Evolutionary conservation across 2,329 filamentous ascomycete species (phyloP), one percentile per base, ranked within the genome.

Genomic region (Plectosphaerella sp.): DNA sequence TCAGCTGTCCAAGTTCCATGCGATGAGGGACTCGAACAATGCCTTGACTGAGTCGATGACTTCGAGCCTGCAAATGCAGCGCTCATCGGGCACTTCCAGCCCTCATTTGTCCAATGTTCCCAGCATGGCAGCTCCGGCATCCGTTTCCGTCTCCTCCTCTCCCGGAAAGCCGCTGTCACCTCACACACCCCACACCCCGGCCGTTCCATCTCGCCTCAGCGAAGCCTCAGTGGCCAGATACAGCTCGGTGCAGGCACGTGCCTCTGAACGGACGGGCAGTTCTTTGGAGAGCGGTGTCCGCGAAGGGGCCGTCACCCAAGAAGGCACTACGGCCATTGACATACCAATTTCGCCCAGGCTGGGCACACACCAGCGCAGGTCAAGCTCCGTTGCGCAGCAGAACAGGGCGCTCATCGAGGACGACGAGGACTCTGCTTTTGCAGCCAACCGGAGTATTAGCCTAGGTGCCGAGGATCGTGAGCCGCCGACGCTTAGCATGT

Each of bases 21-120:
- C 83, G 53, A 93, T 97, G 89, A 83, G 84, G 58, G 93, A 97
- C 55, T 92, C 90, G 1, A 92, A 96, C 63, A 88, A 90, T 52
- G 88, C 84, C 5, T 78, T 99, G 41, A 95, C 91, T 0, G 94
- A 99, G 50, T 96, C 91, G 1, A 91, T 99, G 79, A 91, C 90
- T 25, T 94, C 91, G 1, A 97, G 93, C 0, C 80, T 91, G 61
- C 83, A 95, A 60, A 74, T 97, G 52, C 88, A 96, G 46, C 83
- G 89, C 39, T 94, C 91, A 1, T 91, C 88, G 5, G 89, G 83
- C 53, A 89, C 91, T 1, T 85, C 82, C 0, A 85, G 82, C 58
- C 72, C 82, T 25, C 82, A 84, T 52, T 62, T 85, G 47, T 72
- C 77, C 10, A 83, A 82, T 56, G 77, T 84, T 3, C 80, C 82